Conservation (phyloP, 2,329 filamentous ascomycete species). For the Fusarium sp. region DNA sequence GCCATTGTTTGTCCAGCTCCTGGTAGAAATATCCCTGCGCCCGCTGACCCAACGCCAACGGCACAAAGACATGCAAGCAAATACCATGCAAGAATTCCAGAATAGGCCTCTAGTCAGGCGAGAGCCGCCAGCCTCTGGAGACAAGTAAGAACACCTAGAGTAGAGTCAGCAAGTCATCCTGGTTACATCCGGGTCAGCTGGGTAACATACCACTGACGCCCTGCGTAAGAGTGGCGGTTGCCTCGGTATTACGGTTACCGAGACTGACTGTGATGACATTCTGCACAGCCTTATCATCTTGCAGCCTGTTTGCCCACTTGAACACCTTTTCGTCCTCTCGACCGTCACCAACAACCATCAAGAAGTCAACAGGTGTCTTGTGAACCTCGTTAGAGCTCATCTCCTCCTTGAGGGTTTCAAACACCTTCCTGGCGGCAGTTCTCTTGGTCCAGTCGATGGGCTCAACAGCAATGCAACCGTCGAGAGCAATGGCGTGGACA, state of each 20-base stretch:
- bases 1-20: slow-evolving; percentile 16
- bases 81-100: slow-evolving; percentile 36
- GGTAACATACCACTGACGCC: slow-evolving; percentile 83
- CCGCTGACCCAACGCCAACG: slow-evolving; percentile 43
- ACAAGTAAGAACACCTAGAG: slow-evolving; percentile 56
- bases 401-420: slow-evolving; percentile 65
- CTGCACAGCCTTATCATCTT: slow-evolving; percentile 67
- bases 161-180: slow-evolving; percentile 6
- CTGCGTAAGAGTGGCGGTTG: slow-evolving; percentile 85
- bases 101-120: slow-evolving; percentile 30
- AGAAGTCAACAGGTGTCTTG: slow-evolving; percentile 76
- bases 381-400: slow-evolving; percentile 46
- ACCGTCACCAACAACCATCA: slow-evolving; percentile 90
- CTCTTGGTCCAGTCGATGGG: slow-evolving; percentile 89
- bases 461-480: slow-evolving; percentile 86
- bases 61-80: slow-evolving; percentile 39
- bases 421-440: slow-evolving; percentile 82
- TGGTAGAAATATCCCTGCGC: slow-evolving; percentile 31
- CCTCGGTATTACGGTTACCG: slow-evolving; percentile 89
- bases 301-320: slow-evolving; percentile 88
- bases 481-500: slow-evolving; percentile 85
- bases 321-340: slow-evolving; percentile 95
- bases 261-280: slow-evolving; percentile 88
- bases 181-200: neutral
- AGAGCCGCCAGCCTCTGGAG: slow-evolving; percentile 56